These are phyloP conservation scores for Beta vulgaris DNA, from an alignment of 148 eudicot species.

Conservation along the genomic window DNA sequence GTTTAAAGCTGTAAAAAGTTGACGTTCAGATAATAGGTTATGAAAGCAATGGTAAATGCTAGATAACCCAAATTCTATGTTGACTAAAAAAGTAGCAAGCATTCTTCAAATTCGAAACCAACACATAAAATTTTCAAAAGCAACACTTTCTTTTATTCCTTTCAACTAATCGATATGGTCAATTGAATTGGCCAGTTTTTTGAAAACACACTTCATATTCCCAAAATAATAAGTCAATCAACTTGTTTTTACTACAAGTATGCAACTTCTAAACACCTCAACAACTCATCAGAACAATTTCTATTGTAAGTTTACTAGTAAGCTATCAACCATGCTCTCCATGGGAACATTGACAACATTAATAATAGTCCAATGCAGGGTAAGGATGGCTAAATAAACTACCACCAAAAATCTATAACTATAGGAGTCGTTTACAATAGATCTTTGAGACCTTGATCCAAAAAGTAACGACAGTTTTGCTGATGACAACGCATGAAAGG, in stretches of 20 bases:
- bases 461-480: neutral
- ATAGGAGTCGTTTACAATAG: too few relatives aligned
- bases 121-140: neutral
- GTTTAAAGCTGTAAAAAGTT: too few relatives aligned
- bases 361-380: neutral
- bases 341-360: neutral
- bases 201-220: neutral
- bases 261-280: neutral
- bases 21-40: neutral
- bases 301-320: neutral
- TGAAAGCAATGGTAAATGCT: too few relatives aligned
- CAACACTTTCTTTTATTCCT: neutral
- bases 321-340: neutral
- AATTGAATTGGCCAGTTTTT: neutral
- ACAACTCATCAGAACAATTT: neutral
- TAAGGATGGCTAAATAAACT: neutral
- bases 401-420: too few relatives aligned
- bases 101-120: neutral
- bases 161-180: neutral
- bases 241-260: neutral
- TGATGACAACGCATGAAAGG: neutral
- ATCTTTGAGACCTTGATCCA: too few relatives aligned
- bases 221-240: neutral
- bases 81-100: too few relatives aligned
- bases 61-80: too few relatives aligned